Percentiles rank a stretch among this genome's conserved stretches.
Evolutionary conservation across 2,329 filamentous ascomycete genomes (phyloP).

Genomic region (Scytalidium lignicola): DNA sequence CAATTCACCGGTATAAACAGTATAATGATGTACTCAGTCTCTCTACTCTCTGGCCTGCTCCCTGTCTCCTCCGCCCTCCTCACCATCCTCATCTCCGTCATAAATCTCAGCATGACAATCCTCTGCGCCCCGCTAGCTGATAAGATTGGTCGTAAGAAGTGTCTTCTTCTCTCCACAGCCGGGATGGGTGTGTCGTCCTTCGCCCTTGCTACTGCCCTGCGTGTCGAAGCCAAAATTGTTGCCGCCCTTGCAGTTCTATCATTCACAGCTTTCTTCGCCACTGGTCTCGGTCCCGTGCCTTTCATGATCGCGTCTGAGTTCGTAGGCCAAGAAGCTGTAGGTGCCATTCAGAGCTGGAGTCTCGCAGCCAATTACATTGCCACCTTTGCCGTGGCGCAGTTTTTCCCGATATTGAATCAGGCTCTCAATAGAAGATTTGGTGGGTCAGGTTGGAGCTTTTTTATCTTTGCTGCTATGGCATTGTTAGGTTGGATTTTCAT

Average conservation of each 20-base stretch:
- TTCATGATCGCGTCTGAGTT: constrained; percentile 92
- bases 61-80: constrained; percentile 76
- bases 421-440: constrained; percentile 59
- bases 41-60: constrained; percentile 74
- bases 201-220: constrained; percentile 74
- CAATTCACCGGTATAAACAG: constrained; percentile 94
- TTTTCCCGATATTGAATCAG: constrained; percentile 84
- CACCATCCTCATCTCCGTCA: constrained; percentile 78
- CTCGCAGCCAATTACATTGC: constrained; percentile 83
- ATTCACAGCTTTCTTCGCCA: constrained; percentile 86
- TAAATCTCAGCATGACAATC: constrained; percentile 81
- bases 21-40: constrained; percentile 98
- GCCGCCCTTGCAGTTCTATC: constrained; percentile 76
- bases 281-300: constrained; percentile 87
- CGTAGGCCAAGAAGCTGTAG: constrained; percentile 84
- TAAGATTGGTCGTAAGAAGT: constrained; percentile 79
- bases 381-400: constrained; percentile 89
- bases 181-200: constrained; percentile 81
- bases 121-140: constrained; percentile 81
- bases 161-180: constrained; percentile 73
- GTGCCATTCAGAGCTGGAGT: constrained; percentile 84
- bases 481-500: constrained; percentile 67
- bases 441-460: constrained; percentile 79
- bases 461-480: constrained; percentile 79
- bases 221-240: constrained; percentile 64